Evolutionary conservation across 2,329 filamentous ascomycete species (phyloP).

Genomic region (Nakataea oryzae): DNA sequence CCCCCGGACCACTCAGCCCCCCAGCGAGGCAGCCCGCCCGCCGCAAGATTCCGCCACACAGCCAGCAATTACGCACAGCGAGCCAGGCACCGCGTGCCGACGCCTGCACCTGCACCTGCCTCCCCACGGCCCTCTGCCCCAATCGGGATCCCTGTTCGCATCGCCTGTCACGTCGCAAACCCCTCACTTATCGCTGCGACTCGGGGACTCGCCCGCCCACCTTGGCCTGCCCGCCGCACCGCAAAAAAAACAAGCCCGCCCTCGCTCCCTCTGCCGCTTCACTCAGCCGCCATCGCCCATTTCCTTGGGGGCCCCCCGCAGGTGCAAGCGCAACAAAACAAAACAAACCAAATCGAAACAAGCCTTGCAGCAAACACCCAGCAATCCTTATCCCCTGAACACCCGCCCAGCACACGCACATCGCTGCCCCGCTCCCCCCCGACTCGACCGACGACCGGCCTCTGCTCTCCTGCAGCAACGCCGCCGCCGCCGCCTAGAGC

Average conservation of each 20-base stretch:
- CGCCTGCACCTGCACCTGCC: background rate
- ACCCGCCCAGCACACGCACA: background rate
- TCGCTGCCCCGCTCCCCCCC: background rate
- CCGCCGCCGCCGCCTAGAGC: background rate
- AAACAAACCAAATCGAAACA: background rate
- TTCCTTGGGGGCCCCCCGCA: too few species aligned
- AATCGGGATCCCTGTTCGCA: background rate
- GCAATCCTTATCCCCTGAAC: background rate
- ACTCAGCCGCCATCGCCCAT: background rate
- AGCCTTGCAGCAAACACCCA: too few species aligned
- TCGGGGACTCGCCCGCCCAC: background rate
- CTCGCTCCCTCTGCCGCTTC: background rate
- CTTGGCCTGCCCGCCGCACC: background rate
- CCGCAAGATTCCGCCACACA: too few species aligned
- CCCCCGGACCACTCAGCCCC: too few species aligned
- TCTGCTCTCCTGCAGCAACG: background rate
- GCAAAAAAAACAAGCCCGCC: background rate
- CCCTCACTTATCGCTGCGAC: constrained; percentile 1
- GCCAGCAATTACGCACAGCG: background rate
- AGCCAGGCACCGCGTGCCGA: constrained; percentile 11
- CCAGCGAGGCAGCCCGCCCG: too few species aligned
- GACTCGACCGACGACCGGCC: background rate
- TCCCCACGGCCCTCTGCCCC: background rate
- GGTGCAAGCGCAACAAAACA: background rate
- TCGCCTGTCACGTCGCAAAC: constrained; percentile 4